These are phyloP conservation scores for Perkinsus marinus DNA, from an alignment of 169 alveolate species.

Conservation along the genomic window DNA sequence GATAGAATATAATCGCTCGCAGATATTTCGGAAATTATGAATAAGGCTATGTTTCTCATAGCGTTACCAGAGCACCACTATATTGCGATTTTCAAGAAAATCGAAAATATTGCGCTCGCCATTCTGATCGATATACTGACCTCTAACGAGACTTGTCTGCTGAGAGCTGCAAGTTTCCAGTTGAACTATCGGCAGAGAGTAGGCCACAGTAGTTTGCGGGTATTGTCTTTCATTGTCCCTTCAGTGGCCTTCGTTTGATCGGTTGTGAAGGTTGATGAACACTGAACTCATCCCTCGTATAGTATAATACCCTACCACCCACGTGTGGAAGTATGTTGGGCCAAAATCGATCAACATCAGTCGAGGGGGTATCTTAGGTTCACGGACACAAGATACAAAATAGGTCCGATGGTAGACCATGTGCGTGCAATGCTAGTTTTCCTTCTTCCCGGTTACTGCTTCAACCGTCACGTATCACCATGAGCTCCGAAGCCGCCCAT, in stretches of 20 bases:
- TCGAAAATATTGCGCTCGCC: background rate
- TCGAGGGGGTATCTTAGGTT: background rate
- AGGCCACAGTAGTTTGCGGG: too few species aligned
- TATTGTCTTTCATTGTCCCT: too few species aligned
- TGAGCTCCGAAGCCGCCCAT: background rate
- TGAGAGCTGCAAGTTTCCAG: background rate
- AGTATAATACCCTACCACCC: too few species aligned
- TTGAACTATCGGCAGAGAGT: background rate
- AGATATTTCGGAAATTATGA: background rate
- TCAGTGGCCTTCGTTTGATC: too few species aligned
- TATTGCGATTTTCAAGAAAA: background rate
- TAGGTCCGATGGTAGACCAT: background rate
- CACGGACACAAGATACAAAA: background rate
- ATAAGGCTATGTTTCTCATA: too few species aligned
- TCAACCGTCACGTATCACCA: background rate
- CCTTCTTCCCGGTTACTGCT: background rate
- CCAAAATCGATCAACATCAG: background rate
- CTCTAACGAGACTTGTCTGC: background rate
- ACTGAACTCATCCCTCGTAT: too few species aligned
- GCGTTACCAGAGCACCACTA: too few species aligned
- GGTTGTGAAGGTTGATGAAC: too few species aligned
- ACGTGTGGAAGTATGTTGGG: background rate
- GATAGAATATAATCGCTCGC: too few species aligned
- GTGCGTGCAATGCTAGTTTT: background rate
- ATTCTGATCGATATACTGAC: background rate